Base-by-base conservation (phyloP, 441 rosid genomes). In the Populus hybrid region DNA sequence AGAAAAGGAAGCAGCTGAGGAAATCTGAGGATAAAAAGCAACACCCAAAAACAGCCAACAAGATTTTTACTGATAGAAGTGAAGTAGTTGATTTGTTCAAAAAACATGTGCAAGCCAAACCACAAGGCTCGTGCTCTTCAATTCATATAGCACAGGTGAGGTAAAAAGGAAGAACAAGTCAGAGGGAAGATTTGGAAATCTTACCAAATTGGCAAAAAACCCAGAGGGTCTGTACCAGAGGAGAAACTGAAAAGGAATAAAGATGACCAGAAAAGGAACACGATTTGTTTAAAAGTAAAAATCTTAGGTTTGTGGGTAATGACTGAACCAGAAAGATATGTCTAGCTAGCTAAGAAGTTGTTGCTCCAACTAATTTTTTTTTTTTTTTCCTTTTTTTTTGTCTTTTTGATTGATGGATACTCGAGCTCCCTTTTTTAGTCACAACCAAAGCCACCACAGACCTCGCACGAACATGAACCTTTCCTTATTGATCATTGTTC, bases 401-500 rank as follows among this genome's bases (percentile, higher is more conserved):
- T 69, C 5, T 12, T 18, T 23, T 30, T 70, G 75, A 71, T 78
- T 81, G 80, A 82, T 78, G 66, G 82, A 70, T 46, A 74, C 70
- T 32, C 35, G 67, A 72, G 2, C 65, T 36, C 32, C 34, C 69
- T 35, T 76, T 71, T 81, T 69, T 53, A 74, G 83, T 75, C 80
- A 72, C 71, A 73, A 73, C 38, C 26, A 63, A 74, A 78, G 81
- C 72, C 74, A 75, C 40, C 63, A 35, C n/a, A n/a, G 14, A 21
- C 14, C 69, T 66, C 73, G 21, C n/a, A 61, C 70, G 75, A 24
- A 21, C 69, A 77, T 34, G 66, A 9, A 80, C 32, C 87, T 81
- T 83, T 86, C 86, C 86, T 69, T 75, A 77, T 79, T 75, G 77
- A 81, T 86, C 74, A 72, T 26, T 36, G 28, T 21, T 24, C 5